phyloP scores from a whole-genome alignment of 1,284 basidiomycete genomes.

The Hemileia vastatrix region DNA sequence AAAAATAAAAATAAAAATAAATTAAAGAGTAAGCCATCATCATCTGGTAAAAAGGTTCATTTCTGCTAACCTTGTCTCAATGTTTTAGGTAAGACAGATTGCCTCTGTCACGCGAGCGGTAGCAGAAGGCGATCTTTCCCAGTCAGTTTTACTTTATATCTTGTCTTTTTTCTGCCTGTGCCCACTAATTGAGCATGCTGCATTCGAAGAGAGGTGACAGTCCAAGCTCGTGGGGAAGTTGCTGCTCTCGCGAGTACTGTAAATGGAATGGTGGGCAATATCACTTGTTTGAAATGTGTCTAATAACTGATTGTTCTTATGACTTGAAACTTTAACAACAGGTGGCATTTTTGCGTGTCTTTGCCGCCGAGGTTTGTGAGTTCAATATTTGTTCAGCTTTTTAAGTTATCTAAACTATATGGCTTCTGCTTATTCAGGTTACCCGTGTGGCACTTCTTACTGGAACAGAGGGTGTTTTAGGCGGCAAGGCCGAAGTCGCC shows the following conservation, averaged over 20 bases:
- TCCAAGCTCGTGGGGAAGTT: slow-evolving; percentile 20
- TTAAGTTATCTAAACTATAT: background rate
- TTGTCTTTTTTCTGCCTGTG: background rate
- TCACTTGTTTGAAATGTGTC: too few species aligned
- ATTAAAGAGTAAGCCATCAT: background rate
- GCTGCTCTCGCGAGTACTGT: slow-evolving; percentile 19
- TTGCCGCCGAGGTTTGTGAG: slow-evolving; percentile 19
- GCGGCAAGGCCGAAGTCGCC: slow-evolving; percentile 82
- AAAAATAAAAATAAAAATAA: too few species aligned
- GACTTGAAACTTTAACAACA: background rate
- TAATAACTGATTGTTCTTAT: background rate
- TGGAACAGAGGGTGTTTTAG: slow-evolving; percentile 81
- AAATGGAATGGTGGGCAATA: slow-evolving; percentile 10
- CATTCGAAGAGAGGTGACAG: slow-evolving; percentile 11
- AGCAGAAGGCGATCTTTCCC: slow-evolving; percentile 80
- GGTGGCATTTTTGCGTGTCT: slow-evolving; percentile 21
- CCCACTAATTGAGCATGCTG: background rate
- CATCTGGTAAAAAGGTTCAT: background rate
- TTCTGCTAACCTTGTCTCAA: background rate
- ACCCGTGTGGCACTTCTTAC: slow-evolving; percentile 58
- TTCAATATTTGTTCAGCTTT: background rate
- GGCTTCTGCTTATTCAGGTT: slow-evolving; percentile 50
- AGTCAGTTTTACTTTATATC: slow-evolving; percentile 73
- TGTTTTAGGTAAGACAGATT: slow-evolving; percentile 15
- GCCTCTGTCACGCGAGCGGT: slow-evolving; percentile 53